A percentile compares a stretch with the other conserved stretches of the same genome.
Conservation (phyloP, 768 basidiomycete genomes). For the Amanita brunnescens region DNA sequence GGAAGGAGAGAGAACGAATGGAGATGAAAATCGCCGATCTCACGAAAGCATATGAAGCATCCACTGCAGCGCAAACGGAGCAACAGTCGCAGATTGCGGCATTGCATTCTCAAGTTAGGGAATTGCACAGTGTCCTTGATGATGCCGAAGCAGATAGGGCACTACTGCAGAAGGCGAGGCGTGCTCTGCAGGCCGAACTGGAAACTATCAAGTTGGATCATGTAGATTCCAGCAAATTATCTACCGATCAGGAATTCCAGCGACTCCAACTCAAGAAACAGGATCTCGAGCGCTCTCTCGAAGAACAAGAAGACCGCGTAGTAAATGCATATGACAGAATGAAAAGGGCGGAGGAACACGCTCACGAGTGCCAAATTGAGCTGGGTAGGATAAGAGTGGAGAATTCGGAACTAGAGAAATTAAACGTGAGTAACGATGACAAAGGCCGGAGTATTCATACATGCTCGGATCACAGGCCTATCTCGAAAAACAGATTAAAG, state of each 20-base stretch:
- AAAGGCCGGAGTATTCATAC: constrained; percentile 2
- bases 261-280: constrained; percentile 72
- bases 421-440: constrained; percentile 43
- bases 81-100: constrained; percentile 81
- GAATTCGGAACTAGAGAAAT: constrained; percentile 71
- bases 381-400: constrained; percentile 70
- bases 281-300: constrained; percentile 67
- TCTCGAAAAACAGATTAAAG: constrained; percentile 80
- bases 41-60: constrained; percentile 67
- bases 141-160: constrained; percentile 79
- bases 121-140: constrained; percentile 71
- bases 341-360: constrained; percentile 73
- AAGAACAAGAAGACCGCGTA: constrained; percentile 71
- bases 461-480: constrained; percentile 42
- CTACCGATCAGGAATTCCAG: constrained; percentile 68
- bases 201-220: constrained; percentile 74
- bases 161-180: constrained; percentile 73
- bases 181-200: constrained; percentile 70
- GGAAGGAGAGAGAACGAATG: constrained; percentile 80
- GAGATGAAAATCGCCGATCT: constrained; percentile 75
- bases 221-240: constrained; percentile 59
- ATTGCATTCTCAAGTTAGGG: constrained; percentile 79
- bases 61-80: constrained; percentile 62
- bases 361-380: constrained; percentile 68
- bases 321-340: constrained; percentile 65